These are phyloP conservation scores for Cicer bijugum DNA, from an alignment of 306 rosid species.

Conservation along the genomic window DNA sequence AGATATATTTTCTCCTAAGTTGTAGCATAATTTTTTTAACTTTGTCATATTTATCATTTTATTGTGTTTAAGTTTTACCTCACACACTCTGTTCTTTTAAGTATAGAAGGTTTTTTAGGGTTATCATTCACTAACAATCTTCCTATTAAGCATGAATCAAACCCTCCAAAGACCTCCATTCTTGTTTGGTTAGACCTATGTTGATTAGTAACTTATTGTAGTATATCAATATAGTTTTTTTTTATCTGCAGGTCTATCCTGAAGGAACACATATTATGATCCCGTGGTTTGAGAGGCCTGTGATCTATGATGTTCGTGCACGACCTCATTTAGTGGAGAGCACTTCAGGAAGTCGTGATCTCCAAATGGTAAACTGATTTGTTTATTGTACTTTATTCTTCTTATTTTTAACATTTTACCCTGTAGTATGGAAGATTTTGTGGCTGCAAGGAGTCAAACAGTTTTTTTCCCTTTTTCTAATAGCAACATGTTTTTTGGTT, in stretches of 20 bases:
- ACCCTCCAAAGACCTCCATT: background rate
- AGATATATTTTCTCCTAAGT: background rate
- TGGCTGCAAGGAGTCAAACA: conserved; percentile 27
- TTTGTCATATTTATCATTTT: background rate
- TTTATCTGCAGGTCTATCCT: conserved; percentile 51
- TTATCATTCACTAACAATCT: conserved; percentile 23
- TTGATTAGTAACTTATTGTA: background rate
- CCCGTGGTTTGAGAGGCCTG: conserved; percentile 56
- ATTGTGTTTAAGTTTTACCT: background rate
- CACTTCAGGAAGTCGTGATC: conserved; percentile 57
- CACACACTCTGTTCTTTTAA: background rate
- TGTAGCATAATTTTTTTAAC: background rate
- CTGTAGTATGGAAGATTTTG: background rate
- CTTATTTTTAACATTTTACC: conserved; percentile 12
- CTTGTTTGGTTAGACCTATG: background rate
- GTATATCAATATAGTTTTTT: conserved; percentile 2
- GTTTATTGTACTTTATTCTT: background rate
- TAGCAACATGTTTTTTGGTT: conserved; percentile 17
- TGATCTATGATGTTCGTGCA: conserved; percentile 52
- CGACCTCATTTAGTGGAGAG: conserved; percentile 53
- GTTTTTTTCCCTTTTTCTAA: background rate
- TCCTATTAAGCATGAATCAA: conserved; percentile 11
- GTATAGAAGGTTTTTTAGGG: background rate
- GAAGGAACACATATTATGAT: conserved; percentile 51
- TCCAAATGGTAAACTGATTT: conserved; percentile 43